These are phyloP conservation scores for Nymphaea thermarum DNA, from an alignment of 164 flowering plant genomes.

Conservation along the genomic window DNA sequence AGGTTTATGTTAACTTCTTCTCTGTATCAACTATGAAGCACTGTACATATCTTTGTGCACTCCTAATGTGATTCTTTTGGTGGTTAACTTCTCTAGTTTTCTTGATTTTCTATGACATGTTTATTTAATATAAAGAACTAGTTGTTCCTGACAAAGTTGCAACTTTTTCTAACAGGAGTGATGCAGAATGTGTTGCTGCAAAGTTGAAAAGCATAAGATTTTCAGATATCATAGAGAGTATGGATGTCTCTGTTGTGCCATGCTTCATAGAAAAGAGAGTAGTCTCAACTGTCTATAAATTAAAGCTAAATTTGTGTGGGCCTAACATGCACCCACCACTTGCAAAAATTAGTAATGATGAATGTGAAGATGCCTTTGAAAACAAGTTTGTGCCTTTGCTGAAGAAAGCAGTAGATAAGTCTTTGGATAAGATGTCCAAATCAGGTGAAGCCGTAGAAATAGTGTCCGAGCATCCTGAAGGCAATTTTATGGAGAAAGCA, in stretches of 20 bases:
- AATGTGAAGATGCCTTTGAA: constrained; percentile 33
- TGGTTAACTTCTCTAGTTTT: too few relatives aligned
- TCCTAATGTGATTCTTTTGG: too few relatives aligned
- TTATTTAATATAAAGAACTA: neutral
- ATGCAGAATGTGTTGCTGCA: constrained; percentile 54
- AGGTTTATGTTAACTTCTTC: neutral
- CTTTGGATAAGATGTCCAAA: constrained; percentile 27
- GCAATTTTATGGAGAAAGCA: neutral
- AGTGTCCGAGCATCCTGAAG: neutral
- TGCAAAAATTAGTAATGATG: constrained; percentile 28
- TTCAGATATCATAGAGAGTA: constrained; percentile 62
- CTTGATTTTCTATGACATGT: neutral
- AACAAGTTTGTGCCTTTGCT: constrained; percentile 31
- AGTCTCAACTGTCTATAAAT: constrained; percentile 48
- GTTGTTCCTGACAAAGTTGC: neutral
- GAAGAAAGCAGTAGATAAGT: constrained; percentile 51
- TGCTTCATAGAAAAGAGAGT: constrained; percentile 16
- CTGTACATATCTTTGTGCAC: too few relatives aligned
- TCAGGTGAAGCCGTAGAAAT: neutral
- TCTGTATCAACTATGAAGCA: neutral
- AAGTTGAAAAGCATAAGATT: constrained; percentile 58
- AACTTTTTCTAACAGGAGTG: constrained; percentile 31
- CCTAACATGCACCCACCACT: constrained; percentile 35
- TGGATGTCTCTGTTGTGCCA: constrained; percentile 52
- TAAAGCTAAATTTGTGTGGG: constrained; percentile 39